Evolutionary conservation across 2,329 filamentous ascomycete genomes (phyloP), one percentile per base, ranked within the genome.

Genomic region (Canariomyces notabilis): DNA sequence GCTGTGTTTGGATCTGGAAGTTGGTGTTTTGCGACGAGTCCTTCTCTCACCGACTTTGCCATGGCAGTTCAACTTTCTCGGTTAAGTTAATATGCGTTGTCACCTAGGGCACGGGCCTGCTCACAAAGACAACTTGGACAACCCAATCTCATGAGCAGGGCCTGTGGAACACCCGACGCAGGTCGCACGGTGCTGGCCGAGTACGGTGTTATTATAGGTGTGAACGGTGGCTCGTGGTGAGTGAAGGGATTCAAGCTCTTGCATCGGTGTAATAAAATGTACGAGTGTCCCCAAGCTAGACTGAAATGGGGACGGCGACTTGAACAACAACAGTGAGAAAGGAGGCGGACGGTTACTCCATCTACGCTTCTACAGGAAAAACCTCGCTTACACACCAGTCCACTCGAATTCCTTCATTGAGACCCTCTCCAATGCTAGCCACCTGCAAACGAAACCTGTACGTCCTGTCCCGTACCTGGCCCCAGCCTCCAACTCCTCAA

Each of bases 321-420:
- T 23, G 22, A 32, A 34, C 38, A 40, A 22, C 40, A 40, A 19
- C 19, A 43, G 48, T 37, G 45, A 21, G 14, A 42, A 35, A 14
- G 31, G 34, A 48, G 48, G 42, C 49, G 34, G 45, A 22, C 23
- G 23, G 37, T 44, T 54, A 41, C 47, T 37, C 32, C 48, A 52
- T 40, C n/a, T n/a, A n/a, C n/a, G n/a, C n/a, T n/a, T n/a, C 49
- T 52, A 54, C 49, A 50, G 43, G 40, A 49, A 54, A 46, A 43
- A 35, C 34, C 49, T 44, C 42, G 46, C 52, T 52, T 49, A 52
- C 52, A 50, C 48, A 37, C 37, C 34, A 23, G 8, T 23, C 7
- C 7, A 19, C 16, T 12, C 33, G 12, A n/a, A 20, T 18, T 39
- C 22, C 34, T 38, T 22, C n/a, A n/a, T n/a, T n/a, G 45, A 22